Evolutionary conservation across 2,329 filamentous ascomycete genomes (phyloP).

Genomic region (Penicillium glabrum): DNA sequence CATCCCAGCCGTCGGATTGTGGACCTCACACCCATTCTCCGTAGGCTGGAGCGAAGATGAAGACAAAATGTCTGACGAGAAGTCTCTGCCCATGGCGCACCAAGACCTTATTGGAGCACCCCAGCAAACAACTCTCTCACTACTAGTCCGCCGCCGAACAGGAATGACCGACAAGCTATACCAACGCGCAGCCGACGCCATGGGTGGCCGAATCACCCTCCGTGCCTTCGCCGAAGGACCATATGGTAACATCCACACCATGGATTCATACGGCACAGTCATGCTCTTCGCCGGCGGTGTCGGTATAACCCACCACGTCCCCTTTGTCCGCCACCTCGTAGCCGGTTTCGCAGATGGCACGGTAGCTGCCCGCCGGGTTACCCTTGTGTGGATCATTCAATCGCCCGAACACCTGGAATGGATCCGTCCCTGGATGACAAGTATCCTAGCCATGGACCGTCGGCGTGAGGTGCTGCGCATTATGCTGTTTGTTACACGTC

Average conservation of each 20-base stretch:
- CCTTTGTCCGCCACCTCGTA: slow-evolving; percentile 77
- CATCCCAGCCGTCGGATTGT: slow-evolving; percentile 63
- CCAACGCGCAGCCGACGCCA: slow-evolving; percentile 60
- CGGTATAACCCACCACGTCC: slow-evolving; percentile 92
- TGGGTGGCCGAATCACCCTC: slow-evolving; percentile 59
- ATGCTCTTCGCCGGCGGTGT: slow-evolving; percentile 90
- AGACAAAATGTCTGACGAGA: slow-evolving; percentile 45
- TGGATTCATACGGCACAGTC: slow-evolving; percentile 89
- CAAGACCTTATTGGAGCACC: slow-evolving; percentile 51
- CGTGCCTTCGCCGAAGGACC: slow-evolving; percentile 84
- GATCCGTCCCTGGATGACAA: slow-evolving; percentile 83
- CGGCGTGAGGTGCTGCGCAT: slow-evolving; percentile 82
- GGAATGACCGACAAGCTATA: slow-evolving; percentile 85
- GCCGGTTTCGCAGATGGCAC: slow-evolving; percentile 67
- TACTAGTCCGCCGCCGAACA: slow-evolving; percentile 82
- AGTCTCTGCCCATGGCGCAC: slow-evolving; percentile 45
- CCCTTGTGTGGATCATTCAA: slow-evolving; percentile 89
- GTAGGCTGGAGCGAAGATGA: slow-evolving; percentile 70
- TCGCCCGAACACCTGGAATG: slow-evolving; percentile 87
- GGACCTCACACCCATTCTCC: slow-evolving; percentile 77
- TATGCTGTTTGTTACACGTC: slow-evolving; percentile 86
- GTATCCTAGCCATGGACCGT: slow-evolving; percentile 74
- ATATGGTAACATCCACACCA: slow-evolving; percentile 77
- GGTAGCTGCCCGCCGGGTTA: slow-evolving; percentile 76
- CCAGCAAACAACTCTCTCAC: slow-evolving; percentile 64